phyloP scores from a whole-genome alignment of 75 land plant species.

The Picea glauca region DNA sequence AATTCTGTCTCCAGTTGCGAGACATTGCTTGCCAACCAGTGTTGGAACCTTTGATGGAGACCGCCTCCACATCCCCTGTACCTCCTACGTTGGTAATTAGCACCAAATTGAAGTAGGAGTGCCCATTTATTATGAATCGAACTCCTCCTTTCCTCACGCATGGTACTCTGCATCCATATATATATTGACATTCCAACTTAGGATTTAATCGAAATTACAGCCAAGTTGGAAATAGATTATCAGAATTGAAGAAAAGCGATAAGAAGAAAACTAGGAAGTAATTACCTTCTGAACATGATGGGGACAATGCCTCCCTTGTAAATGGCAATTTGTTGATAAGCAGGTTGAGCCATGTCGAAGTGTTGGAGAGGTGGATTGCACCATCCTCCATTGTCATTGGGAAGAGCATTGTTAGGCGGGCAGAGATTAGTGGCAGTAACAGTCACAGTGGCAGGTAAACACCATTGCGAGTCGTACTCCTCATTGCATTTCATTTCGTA shows the following conservation, averaged over 20 bases:
- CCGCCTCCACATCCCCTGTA: too few relatives aligned
- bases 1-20: too few relatives aligned
- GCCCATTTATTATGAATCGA: too few relatives aligned
- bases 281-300: too few relatives aligned
- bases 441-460: constrained; percentile 8
- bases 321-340: constrained; percentile 1
- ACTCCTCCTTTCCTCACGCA: too few relatives aligned
- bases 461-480: constrained; percentile 10
- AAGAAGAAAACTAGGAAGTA: too few relatives aligned
- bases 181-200: background rate
- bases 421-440: constrained; percentile 14
- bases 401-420: constrained; percentile 12
- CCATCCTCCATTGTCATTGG: constrained; percentile 10
- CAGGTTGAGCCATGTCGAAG: constrained; percentile 13
- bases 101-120: too few relatives aligned
- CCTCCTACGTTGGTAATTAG: too few relatives aligned
- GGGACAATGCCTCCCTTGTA: too few relatives aligned
- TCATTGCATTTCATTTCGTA: constrained; percentile 11
- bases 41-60: too few relatives aligned
- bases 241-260: background rate
- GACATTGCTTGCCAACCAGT: too few relatives aligned
- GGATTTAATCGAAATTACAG: background rate
- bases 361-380: constrained; percentile 6
- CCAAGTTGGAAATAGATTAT: too few relatives aligned
- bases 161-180: constrained; percentile 19